Evolutionary conservation across 257 asterid species (phyloP).

Genomic region (Lavandula angustifolia): DNA sequence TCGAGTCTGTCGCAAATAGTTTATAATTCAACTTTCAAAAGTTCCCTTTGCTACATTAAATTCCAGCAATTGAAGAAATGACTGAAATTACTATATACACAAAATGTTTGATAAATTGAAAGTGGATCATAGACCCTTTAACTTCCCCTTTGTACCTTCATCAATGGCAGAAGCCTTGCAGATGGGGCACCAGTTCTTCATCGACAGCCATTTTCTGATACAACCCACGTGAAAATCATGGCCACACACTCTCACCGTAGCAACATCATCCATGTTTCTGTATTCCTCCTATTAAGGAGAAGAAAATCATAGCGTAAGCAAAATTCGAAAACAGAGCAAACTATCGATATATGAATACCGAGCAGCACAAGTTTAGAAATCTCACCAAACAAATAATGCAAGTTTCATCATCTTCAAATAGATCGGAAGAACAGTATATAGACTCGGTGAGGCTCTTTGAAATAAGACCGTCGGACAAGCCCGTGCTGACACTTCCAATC

Average conservation of each 20-base stretch:
- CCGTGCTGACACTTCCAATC: conserved; percentile 78
- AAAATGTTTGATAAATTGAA: too few species aligned
- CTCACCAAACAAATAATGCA: conserved; percentile 86
- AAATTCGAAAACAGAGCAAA: too few species aligned
- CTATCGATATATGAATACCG: too few species aligned
- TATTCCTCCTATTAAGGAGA: conserved; percentile 60
- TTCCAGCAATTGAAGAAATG: too few species aligned
- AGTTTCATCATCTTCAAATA: conserved; percentile 52
- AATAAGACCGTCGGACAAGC: conserved; percentile 58
- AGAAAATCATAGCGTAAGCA: not conserved
- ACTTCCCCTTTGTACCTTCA: conserved; percentile 37
- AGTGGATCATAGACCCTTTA: conserved; percentile 16
- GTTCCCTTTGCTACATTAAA: too few species aligned
- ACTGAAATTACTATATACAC: too few species aligned
- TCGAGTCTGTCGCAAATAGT: too few species aligned
- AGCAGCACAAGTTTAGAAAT: not conserved
- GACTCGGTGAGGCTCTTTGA: conserved; percentile 59
- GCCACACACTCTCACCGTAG: conserved; percentile 54
- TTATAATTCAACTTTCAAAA: too few species aligned
- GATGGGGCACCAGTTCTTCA: conserved; percentile 72
- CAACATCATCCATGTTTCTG: conserved; percentile 60
- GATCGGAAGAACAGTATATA: conserved; percentile 58
- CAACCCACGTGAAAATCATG: conserved; percentile 75
- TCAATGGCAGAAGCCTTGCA: conserved; percentile 66
- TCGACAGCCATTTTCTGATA: conserved; percentile 66